phyloP scores from a whole-genome alignment of 2,329 filamentous ascomycete genomes.

The Elsinoe arachidis region DNA sequence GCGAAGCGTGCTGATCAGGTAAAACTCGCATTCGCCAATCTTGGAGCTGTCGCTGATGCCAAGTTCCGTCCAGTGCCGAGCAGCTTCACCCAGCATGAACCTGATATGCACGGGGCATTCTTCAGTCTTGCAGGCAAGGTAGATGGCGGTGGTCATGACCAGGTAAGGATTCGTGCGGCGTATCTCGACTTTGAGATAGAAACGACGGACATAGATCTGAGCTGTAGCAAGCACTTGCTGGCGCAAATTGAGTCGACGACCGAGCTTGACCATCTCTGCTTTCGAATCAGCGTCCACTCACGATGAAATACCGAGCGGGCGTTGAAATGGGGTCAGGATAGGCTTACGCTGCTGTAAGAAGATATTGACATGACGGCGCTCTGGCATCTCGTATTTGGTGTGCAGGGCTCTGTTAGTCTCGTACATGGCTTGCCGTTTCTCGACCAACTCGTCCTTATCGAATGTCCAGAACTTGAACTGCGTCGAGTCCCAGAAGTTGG shows the following conservation, averaged over 20 bases:
- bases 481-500: conserved; percentile 94
- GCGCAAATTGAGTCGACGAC: conserved; percentile 71
- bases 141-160: conserved; percentile 84
- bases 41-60: conserved; percentile 69
- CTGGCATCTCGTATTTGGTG: conserved; percentile 72
- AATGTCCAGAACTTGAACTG: conserved; percentile 89
- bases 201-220: conserved; percentile 88
- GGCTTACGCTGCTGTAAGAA: conserved; percentile 80
- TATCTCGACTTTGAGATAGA: conserved; percentile 86
- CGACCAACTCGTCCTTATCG: conserved; percentile 67
- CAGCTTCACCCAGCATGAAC: conserved; percentile 76
- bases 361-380: conserved; percentile 73
- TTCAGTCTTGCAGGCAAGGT: conserved; percentile 96
- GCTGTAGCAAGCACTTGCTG: conserved; percentile 93
- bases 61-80: conserved; percentile 75
- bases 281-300: not conserved
- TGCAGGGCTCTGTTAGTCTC: conserved; percentile 62
- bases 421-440: conserved; percentile 67
- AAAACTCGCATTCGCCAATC: conserved; percentile 90
- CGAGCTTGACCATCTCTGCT: conserved; percentile 70
- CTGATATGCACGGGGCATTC: conserved; percentile 95
- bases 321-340: not conserved
- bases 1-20: conserved; percentile 80
- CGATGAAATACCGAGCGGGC: not conserved
- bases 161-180: conserved; percentile 89